Evolutionary conservation across 2,329 filamentous ascomycete genomes (phyloP).

Genomic region (Diplodia sapinea): DNA sequence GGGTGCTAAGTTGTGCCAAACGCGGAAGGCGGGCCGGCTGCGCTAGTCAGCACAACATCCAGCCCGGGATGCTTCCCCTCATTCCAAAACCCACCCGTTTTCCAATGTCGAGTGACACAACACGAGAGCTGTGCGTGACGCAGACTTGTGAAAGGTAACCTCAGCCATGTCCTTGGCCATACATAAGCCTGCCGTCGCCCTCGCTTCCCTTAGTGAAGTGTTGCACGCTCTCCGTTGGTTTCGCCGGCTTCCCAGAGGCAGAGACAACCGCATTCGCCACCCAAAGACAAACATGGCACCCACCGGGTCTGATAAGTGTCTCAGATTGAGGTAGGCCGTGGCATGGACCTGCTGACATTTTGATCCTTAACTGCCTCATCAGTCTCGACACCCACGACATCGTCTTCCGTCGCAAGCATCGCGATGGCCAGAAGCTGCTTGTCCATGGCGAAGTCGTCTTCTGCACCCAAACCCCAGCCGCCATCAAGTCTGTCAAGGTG

Average conservation of each 20-base stretch:
- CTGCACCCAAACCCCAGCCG: neutral
- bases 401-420: constrained; percentile 2
- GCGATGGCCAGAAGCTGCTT: neutral
- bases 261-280: neutral
- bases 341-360: neutral
- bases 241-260: neutral
- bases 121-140: neutral
- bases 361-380: neutral
- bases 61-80: neutral
- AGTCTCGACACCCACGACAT: neutral
- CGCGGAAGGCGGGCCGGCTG: neutral
- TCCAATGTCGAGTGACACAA: neutral
- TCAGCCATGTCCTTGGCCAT: neutral
- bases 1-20: neutral
- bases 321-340: neutral
- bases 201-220: neutral
- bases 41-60: neutral
- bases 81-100: neutral
- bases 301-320: neutral
- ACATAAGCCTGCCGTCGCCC: neutral
- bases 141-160: neutral
- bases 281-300: neutral
- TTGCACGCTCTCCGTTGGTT: neutral
- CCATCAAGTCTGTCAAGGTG: neutral
- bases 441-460: neutral